Evolutionary conservation across 345 rosid genomes (phyloP).

Genomic region (Passiflora organensis): DNA sequence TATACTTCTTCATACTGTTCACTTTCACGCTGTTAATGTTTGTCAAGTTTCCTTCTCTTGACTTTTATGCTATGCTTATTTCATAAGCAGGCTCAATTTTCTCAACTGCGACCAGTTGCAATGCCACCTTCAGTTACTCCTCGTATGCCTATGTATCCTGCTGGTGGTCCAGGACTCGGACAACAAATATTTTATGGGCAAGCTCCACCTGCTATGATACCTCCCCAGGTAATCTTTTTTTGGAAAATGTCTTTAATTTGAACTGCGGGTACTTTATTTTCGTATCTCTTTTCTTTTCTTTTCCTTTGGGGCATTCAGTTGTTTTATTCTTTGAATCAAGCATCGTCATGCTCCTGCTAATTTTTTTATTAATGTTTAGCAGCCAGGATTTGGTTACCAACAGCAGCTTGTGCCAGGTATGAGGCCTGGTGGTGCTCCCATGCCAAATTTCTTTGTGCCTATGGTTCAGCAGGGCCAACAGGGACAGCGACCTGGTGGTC

Average conservation of each 20-base stretch:
- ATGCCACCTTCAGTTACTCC: conserved; percentile 18
- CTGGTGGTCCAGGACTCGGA: conserved; percentile 23
- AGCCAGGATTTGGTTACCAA: conserved; percentile 29
- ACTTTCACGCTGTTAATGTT: too few relatives aligned
- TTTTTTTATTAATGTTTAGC: too few relatives aligned
- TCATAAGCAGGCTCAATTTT: conserved; percentile 22
- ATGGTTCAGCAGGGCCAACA: conserved; percentile 25
- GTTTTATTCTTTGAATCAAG: background rate
- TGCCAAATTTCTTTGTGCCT: conserved; percentile 28
- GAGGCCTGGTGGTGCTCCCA: conserved; percentile 28
- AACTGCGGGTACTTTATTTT: background rate
- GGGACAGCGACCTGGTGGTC: conserved; percentile 19
- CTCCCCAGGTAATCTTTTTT: conserved; percentile 14
- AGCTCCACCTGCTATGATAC: conserved; percentile 21
- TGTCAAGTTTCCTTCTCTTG: too few relatives aligned
- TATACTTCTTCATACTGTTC: too few relatives aligned
- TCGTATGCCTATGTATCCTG: conserved; percentile 22
- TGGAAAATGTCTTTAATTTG: too few relatives aligned
- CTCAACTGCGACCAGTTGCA: conserved; percentile 22
- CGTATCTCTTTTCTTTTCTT: background rate
- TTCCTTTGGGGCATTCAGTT: background rate
- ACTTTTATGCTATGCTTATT: background rate
- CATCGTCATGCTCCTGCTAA: too few relatives aligned
- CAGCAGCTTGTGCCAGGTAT: conserved; percentile 32
- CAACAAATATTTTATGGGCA: conserved; percentile 25